Evolutionary conservation across 129 eudicot species (phyloP).

Genomic region (Pseudognaphalium luteoalbum): DNA sequence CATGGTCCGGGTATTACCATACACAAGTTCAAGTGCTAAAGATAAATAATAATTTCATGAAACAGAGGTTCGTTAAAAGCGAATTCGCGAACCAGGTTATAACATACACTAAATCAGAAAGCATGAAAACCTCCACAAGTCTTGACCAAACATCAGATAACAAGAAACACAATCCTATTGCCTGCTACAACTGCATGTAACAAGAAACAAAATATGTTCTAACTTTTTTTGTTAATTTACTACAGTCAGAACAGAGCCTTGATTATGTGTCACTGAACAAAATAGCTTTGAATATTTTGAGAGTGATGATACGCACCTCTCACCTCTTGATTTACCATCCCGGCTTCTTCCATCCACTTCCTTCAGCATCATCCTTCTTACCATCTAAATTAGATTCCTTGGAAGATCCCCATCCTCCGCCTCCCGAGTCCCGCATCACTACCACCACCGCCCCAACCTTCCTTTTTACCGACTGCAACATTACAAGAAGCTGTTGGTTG

Average conservation of each 20-base stretch:
- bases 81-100: neutral
- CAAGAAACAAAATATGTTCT: neutral
- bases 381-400: conserved; percentile 7
- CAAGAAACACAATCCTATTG: neutral
- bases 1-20: neutral
- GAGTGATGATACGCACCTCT: neutral
- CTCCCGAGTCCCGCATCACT: conserved; percentile 5
- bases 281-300: neutral
- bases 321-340: conserved; percentile 35
- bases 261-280: neutral
- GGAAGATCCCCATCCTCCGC: conserved; percentile 32
- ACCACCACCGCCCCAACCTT: conserved; percentile 24
- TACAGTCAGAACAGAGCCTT: neutral
- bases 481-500: neutral
- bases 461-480: conserved; percentile 27
- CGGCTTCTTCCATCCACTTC: conserved; percentile 40
- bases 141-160: conserved; percentile 1
- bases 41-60: neutral
- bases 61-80: conserved; percentile 6
- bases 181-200: neutral
- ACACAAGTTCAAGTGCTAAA: neutral
- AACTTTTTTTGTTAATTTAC: too few relatives aligned
- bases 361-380: conserved; percentile 33
- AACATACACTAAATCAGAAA: neutral
- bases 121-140: neutral